Evolutionary conservation across 768 basidiomycete species (phyloP).

Genomic region (Boletus sp.): DNA sequence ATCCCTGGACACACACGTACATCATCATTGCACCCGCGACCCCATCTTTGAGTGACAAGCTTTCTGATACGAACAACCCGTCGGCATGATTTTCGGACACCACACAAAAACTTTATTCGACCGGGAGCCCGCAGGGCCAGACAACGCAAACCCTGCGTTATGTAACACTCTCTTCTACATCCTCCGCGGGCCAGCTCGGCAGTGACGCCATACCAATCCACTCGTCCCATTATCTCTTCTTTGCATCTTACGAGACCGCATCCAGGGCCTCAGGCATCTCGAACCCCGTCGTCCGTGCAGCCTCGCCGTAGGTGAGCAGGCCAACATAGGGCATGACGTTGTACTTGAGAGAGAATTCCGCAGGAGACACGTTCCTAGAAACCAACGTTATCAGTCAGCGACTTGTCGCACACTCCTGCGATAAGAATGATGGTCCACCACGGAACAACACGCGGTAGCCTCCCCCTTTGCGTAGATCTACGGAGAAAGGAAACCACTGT

Average conservation of each 20-base stretch:
- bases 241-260: conserved; percentile 23
- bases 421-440: conserved; percentile 15
- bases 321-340: conserved; percentile 92
- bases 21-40: conserved; percentile 10
- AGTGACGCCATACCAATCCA: conserved; percentile 14
- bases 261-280: conserved; percentile 33
- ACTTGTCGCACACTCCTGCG: conserved; percentile 2
- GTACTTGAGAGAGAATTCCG: conserved; percentile 76
- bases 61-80: conserved; percentile 18
- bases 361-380: conserved; percentile 59
- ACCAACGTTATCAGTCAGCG: conserved; percentile 17
- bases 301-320: conserved; percentile 73
- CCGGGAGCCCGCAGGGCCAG: conserved; percentile 3
- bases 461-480: conserved; percentile 1
- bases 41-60: conserved; percentile 15
- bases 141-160: too few species aligned
- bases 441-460: conserved; percentile 19
- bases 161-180: conserved; percentile 13
- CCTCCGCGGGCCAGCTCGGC: conserved; percentile 16
- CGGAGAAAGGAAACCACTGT: neutral
- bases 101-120: conserved; percentile 1
- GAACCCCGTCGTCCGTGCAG: conserved; percentile 44
- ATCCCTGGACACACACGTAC: conserved; percentile 11
- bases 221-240: neutral
- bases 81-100: neutral